Base-by-base conservation (phyloP, 257 asterid genomes). In the Forsythia suspensa region DNA sequence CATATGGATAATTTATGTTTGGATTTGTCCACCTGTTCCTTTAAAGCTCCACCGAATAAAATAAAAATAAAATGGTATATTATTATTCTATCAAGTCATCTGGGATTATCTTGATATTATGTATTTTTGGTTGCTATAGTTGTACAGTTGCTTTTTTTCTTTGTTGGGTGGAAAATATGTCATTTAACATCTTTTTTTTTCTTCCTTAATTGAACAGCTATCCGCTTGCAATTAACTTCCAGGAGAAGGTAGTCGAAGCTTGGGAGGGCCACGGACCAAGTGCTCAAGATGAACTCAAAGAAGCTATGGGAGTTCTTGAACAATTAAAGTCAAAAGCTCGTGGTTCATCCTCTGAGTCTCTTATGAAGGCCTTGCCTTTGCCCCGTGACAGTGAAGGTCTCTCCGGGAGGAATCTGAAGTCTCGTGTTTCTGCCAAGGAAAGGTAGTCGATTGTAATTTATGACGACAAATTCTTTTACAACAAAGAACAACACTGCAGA, bases 191-290 rank as follows among this genome's bases (percentile, higher is more conserved):
- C 5, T 20, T 73, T 46, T 73, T 46, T 15, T 8, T 61, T 38
- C 40, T 12, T 61, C 74, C 40, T 69, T 71, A 38, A 84, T 73
- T 86, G 69, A 63, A 87, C 98, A 91, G 99, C 89, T 89, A 93
- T 73, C 87, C 90, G 16, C 84, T 92, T 65, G 98, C 99, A 21
- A 84, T 95, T 20, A 87, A 82, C 86, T 89, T 92, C 75, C 99
- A 93, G 75, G 93, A 95, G 90, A 88, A 91, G 78, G 99, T 82
- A 59, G 85, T 93, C n/a, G 97, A 93, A 81, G 90, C 92, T 77
- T 89, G 92, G 93, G 91, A 90, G 82, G 93, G 89, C 52, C 98
- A 92, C 5, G 97, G 98, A 40, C 87, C 90, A 38, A 87, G 90
- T 66, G 97, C 92, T 46, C 76, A 85, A 82, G 96, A 93, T 18